These are phyloP conservation scores for Colletotrichum tabaci DNA, from an alignment of 2,329 filamentous ascomycete genomes.

Conservation along the genomic window DNA sequence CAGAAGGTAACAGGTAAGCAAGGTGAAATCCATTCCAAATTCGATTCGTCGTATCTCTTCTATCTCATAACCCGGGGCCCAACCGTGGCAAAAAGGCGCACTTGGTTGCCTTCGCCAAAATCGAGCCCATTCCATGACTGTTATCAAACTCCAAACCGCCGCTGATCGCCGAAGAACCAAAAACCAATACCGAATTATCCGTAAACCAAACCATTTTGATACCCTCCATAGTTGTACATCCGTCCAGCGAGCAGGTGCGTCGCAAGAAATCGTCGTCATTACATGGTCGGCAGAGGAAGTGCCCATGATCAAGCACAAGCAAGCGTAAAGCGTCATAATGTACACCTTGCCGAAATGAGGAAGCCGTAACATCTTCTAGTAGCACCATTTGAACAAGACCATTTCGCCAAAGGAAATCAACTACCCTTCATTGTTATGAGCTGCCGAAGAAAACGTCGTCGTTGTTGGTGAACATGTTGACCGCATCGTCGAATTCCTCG, in stretches of 20 bases:
- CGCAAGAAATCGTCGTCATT: constrained; percentile 36
- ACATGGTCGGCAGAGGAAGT: constrained; percentile 24
- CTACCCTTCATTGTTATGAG: constrained; percentile 43
- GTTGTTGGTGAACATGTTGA: constrained; percentile 66
- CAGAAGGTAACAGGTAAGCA: no score
- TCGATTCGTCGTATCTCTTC: constrained; percentile 37
- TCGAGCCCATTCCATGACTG: constrained; percentile 11
- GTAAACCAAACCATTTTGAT: constrained; percentile 13
- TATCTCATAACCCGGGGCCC: constrained; percentile 8
- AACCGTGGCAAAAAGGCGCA: constrained; percentile 7
- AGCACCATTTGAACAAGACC: constrained; percentile 11
- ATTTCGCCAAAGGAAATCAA: constrained; percentile 5
- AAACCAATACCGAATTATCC: constrained; percentile 15
- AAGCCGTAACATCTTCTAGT: constrained; percentile 32
- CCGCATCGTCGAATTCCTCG: constrained; percentile 65
- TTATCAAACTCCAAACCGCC: constrained; percentile 9
- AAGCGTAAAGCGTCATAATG: constrained; percentile 37
- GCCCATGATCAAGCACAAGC: constrained; percentile 21
- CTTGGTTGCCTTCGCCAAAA: constrained; percentile 10
- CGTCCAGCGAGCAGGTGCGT: constrained; percentile 26
- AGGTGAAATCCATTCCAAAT: constrained; percentile 29
- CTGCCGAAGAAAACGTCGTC: constrained; percentile 68
- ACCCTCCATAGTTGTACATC: constrained; percentile 35
- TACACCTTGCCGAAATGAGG: constrained; percentile 23
- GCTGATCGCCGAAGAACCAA: constrained; percentile 14